A percentile compares a stretch with the other conserved stretches of the same genome.
These are phyloP conservation scores for Oryza punctata DNA, from an alignment of 176 grass and related monocot genomes.

Conservation along the genomic window DNA sequence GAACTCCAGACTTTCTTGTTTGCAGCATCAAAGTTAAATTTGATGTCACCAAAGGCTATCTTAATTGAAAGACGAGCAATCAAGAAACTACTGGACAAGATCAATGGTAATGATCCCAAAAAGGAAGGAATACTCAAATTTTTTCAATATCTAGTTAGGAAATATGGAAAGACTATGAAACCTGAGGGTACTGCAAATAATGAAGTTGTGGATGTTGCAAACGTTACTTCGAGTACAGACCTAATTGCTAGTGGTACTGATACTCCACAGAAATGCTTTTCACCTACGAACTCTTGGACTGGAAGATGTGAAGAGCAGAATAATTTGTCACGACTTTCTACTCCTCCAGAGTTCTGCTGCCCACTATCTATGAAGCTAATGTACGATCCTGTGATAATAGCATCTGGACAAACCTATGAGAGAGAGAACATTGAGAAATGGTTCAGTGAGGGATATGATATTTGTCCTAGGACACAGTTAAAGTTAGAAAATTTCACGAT, in stretches of 20 bases:
- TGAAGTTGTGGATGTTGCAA: slow-evolving; percentile 18
- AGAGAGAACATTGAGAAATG: slow-evolving; percentile 82
- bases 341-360: slow-evolving; percentile 75
- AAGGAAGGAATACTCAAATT: slow-evolving; percentile 69
- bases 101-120: slow-evolving; percentile 60
- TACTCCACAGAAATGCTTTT: slow-evolving; percentile 32
- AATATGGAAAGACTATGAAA: slow-evolving; percentile 68
- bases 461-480: slow-evolving; percentile 76
- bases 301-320: slow-evolving; percentile 26
- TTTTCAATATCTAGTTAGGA: slow-evolving; percentile 73
- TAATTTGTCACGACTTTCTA: slow-evolving; percentile 33
- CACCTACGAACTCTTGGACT: slow-evolving; percentile 18
- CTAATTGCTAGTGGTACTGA: background rate
- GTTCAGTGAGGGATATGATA: slow-evolving; percentile 77
- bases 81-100: slow-evolving; percentile 65
- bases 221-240: background rate
- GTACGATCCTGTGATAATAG: slow-evolving; percentile 89
- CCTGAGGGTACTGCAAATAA: slow-evolving; percentile 34
- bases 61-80: slow-evolving; percentile 88
- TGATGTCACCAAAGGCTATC: slow-evolving; percentile 73
- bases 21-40: slow-evolving; percentile 69
- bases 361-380: slow-evolving; percentile 84
- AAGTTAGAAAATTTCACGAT: slow-evolving; percentile 73
- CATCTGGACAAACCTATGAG: slow-evolving; percentile 91
- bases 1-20: slow-evolving; percentile 69